These are phyloP conservation scores for Penicillium robsamsonii DNA, from an alignment of 495 filamentous ascomycete genomes.

Conservation along the genomic window DNA sequence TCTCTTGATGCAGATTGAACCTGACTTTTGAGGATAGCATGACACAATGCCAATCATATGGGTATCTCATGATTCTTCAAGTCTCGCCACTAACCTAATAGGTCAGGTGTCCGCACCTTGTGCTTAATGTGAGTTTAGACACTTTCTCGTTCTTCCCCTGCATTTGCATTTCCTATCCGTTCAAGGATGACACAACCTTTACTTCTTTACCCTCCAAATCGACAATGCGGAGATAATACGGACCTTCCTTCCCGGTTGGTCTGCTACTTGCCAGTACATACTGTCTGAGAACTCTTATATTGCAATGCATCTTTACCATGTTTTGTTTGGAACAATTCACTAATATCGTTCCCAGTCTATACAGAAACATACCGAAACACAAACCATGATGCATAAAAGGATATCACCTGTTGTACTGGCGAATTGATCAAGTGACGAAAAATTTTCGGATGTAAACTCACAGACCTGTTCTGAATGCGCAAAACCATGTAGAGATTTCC, in stretches of 20 bases:
- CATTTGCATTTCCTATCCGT: constrained; percentile 26
- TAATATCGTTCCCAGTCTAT: constrained; percentile 15
- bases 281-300: constrained; percentile 69
- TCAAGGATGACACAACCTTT: constrained; percentile 80
- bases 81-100: constrained; percentile 22
- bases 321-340: constrained; percentile 15
- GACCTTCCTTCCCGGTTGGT: constrained; percentile 64
- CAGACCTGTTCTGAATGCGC: constrained; percentile 75
- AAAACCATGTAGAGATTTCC: constrained; percentile 95
- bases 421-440: constrained; percentile 59
- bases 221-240: constrained; percentile 86
- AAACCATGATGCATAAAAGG: background rate
- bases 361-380: background rate
- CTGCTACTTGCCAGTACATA: constrained; percentile 98
- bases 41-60: background rate
- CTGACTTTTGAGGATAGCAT: constrained; percentile 2
- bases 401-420: constrained; percentile 8
- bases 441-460: constrained; percentile 57
- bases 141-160: constrained; percentile 13
- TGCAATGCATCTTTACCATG: constrained; percentile 11
- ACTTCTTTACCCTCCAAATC: constrained; percentile 96
- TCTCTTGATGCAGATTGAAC: constrained; percentile 8
- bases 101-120: constrained; percentile 21
- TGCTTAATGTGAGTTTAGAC: constrained; percentile 27
- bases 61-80: constrained; percentile 11